Evolutionary conservation across 2,329 filamentous ascomycete species (phyloP), one percentile per base, ranked within the genome.

Genomic region (Myrmaecium sp.): DNA sequence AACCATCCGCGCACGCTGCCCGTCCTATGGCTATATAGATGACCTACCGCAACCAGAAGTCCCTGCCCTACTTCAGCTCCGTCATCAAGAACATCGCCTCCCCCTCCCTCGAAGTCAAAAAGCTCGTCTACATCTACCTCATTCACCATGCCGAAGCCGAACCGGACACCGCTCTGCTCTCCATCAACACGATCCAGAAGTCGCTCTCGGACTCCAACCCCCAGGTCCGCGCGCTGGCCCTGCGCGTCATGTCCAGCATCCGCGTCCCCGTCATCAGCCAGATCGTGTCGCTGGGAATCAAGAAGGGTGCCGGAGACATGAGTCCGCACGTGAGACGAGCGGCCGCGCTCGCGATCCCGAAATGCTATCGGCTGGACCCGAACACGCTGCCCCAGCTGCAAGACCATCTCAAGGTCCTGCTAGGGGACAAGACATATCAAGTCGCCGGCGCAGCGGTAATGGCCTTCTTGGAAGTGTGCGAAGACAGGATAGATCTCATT

Each of bases 121-220:
- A 95, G 54, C 72, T 98, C 30, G 89, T 98, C 35, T 98, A 98
- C 61, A 92, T 94, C 49, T 98, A 94, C 55, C 73, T 98, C 34
- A 76, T 95, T 33, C 81, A 91, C 49, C 84, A 98, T 64, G 89
- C 89, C 49, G 89, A 95, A 51, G 73, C 83, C 36, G 89, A 95
- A 46, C 89, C 86, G 31, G 89, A 98, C 54, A 78, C 94, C 23
- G 84, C 89, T 12, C 67, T 98, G 19, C 67, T 98, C 23, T 93
- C 84, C 32, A 94, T 98, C 66, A 98, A 98, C 55, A 92, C 89
- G 5, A 95, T 98, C 41, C 89, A 98, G 48, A 95, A 94, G 55
- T 93, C 86, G 6, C 69, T 98, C 31, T 92, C 83, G 14, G 89
- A 98, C 53, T 64, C 74, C 31, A 94, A 84, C 49, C 81, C 89